Evolutionary conservation across 2,329 filamentous ascomycete species (phyloP).

Genomic region (Mariannaea elegans): DNA sequence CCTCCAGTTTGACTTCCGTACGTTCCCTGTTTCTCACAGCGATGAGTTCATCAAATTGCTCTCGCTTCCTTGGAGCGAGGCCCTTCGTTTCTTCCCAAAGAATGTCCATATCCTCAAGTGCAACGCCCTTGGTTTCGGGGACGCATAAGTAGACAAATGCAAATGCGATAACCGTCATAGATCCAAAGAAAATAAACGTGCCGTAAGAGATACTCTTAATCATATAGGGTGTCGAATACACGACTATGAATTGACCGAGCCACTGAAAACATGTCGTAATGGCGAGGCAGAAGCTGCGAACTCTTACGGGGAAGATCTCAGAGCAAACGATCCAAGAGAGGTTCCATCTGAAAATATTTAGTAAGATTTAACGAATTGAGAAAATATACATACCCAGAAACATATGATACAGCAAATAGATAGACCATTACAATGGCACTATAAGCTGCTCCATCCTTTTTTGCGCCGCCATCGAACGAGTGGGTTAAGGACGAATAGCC

Average conservation of each 20-base stretch:
- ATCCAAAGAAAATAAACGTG: constrained; percentile 28
- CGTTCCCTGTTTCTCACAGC: background rate
- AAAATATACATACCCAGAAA: constrained; percentile 9
- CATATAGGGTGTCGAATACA: constrained; percentile 44
- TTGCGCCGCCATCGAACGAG: constrained; percentile 21
- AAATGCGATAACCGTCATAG: constrained; percentile 22
- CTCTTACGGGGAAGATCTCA: constrained; percentile 41
- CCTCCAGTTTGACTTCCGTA: background rate
- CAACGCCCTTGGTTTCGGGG: constrained; percentile 37
- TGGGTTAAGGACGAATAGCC: constrained; percentile 21
- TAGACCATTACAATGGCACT: constrained; percentile 28
- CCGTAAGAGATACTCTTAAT: constrained; percentile 30
- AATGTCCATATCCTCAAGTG: constrained; percentile 41
- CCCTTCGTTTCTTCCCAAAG: constrained; percentile 27
- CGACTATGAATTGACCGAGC: constrained; percentile 44
- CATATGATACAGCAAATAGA: constrained; percentile 21
- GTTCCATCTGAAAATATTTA: constrained; percentile 16
- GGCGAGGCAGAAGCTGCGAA: constrained; percentile 40
- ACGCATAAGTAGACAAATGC: constrained; percentile 29
- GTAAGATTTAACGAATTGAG: background rate
- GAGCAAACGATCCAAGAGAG: constrained; percentile 33
- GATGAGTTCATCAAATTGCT: constrained; percentile 7
- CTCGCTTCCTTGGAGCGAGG: constrained; percentile 4
- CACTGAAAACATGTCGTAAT: constrained; percentile 42
- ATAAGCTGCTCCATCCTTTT: constrained; percentile 18